Base-by-base conservation (phyloP, 2,329 filamentous ascomycete species). In the Sporothrix brasiliensis region DNA sequence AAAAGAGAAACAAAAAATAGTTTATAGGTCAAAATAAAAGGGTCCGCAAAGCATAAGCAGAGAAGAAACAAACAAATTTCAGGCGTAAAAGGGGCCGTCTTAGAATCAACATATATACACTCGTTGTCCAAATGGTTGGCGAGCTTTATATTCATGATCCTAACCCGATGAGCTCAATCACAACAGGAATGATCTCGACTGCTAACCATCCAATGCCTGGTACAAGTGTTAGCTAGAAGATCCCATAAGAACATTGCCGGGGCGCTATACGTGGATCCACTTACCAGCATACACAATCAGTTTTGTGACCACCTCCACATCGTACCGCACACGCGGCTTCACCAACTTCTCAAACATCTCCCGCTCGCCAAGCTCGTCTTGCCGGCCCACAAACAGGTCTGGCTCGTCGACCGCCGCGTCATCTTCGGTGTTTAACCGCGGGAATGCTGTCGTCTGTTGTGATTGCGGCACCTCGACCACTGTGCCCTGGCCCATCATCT, bases 281-380 rank as follows among this genome's bases (percentile, higher is more conserved):
- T 80, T 82, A 93, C 94, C 95, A 71, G 91, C 87, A 82, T 99
- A 99, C 30, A 99, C 93, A 76, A 99, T 91, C 72, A 99, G 81
- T 81, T 97, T 98, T 5, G 95, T 98, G 50, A 99, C 91, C 52
- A 99, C 94, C 80, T 99, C 95, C n/a, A 98, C 94, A 80, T 99
- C 95, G 77, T 98, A 99, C 75, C 94, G 86, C 72, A 97, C 94
- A 74, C 95, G 88, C 65, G 95, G 93, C 80, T 91, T 92, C 73
- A 93, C 90, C 69, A 98, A 84, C 77, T 86, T 88, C 58, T 89
- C 91, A 79, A 98, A 97, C 79, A 98, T 90, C 78, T 96, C 91
- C 75, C 85, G 86, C 78, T 93, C 90, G 63, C 89, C 89, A 34
- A 87, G 76, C 75, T 87, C 85, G 58, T 86, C 82, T 65, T 84